Percentiles rank a stretch among this genome's conserved stretches.
Evolutionary conservation across 768 basidiomycete species (phyloP).

Genomic region (Lyophyllum shimeji): DNA sequence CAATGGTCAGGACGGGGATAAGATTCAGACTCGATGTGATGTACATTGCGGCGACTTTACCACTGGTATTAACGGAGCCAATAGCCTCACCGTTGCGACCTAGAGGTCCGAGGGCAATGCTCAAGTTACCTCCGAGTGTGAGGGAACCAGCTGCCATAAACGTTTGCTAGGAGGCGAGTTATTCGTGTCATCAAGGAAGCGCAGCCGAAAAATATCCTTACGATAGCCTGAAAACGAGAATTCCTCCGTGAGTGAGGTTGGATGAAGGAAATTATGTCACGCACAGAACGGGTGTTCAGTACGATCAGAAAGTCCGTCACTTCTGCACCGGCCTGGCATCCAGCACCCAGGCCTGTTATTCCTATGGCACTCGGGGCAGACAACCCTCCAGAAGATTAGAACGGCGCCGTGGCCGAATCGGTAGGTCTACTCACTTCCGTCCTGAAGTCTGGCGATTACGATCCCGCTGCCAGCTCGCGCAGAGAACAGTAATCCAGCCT

Average conservation of each 20-base stretch:
- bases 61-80: conserved; percentile 79
- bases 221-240: conserved; percentile 50
- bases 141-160: conserved; percentile 96
- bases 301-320: conserved; percentile 92
- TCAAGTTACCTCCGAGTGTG: conserved; percentile 89
- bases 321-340: conserved; percentile 80
- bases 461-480: conserved; percentile 85
- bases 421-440: conserved; percentile 64
- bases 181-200: background rate
- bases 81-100: conserved; percentile 94
- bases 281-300: conserved; percentile 76
- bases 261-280: conserved; percentile 22
- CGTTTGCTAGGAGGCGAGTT: conserved; percentile 46
- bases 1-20: conserved; percentile 1
- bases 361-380: conserved; percentile 95
- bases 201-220: conserved; percentile 36
- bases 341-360: conserved; percentile 86
- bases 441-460: conserved; percentile 79
- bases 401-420: background rate
- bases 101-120: conserved; percentile 86
- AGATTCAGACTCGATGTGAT: background rate
- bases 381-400: conserved; percentile 58
- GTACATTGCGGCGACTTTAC: conserved; percentile 90
- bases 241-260: conserved; percentile 3
- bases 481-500: conserved; percentile 72